Evolutionary conservation across 805 yeast species (phyloP), one percentile per base, ranked within the genome.

Genomic region (Cyberlindnera galapagoensis): DNA sequence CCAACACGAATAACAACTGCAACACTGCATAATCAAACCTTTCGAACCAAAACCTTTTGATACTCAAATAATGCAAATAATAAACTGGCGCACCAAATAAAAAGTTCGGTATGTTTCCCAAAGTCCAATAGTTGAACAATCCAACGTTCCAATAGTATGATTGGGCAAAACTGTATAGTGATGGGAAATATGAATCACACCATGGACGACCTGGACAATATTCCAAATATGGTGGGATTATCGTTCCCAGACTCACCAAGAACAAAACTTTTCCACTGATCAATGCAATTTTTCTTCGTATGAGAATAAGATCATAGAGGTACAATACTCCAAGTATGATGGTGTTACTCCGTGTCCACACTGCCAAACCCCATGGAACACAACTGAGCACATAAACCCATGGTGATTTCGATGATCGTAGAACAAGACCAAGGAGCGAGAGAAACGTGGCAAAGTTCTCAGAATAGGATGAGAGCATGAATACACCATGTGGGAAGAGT

Each of bases 121-220:
- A 37, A 0, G 92, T 80, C 90, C 96, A 92, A 57, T 92, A 92
- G 24, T 58, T 63, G 35, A 92, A 55, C 32, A 88, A 74, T 0
- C 98, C 97, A 26, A 65, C 69, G 44, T 76, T 71, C 98, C 98
- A 92, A 54, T 90, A 87, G 42, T 75, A 66, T 2, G 59, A 37
- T 56, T 92, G 98, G 6, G 94, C 82, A 53, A 67, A 84, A 4
- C 71, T 54, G 45, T 77, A 77, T 10, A 90, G 62, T 15, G 80
- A 69, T 6, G 83, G 85, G 0, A 82, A 31, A 4, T 41, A 36
- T 5, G 60, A 42, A 10, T 59, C 39, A 53, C 98, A 90, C 97
- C 97, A 90, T 39, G 69, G 82, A 7, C 83, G 60, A 10, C 33
- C 34, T 12, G 86, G 83, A 52, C 98, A 92, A 40, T 74, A 80